Base-by-base conservation (phyloP, 306 rosid genomes). In the Fragaria nilgerrensis region DNA sequence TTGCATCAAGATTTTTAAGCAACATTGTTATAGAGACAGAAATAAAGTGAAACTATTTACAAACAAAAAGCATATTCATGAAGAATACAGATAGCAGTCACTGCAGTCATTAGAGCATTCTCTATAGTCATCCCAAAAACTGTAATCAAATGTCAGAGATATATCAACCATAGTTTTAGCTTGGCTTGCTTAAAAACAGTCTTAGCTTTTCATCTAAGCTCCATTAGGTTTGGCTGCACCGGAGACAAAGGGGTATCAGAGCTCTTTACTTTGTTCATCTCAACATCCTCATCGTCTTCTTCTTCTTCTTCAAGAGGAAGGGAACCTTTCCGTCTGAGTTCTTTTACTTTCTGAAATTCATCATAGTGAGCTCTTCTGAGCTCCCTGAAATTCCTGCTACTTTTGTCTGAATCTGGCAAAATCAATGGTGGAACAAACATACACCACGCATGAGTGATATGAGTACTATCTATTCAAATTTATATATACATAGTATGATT, bases 311-410 rank as follows among this genome's bases (percentile, higher is more conserved):
- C 91, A 19, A 72, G 93, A 5, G 73, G n/a, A 70, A 80, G 50
- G 25, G 96, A 85, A 49, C 89, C 93, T 22, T 83, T 86, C 62
- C 80, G 80, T 47, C 84, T 88, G 37, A 83, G 90, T 86, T 91
- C 98, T 87, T 77, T 90, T 44, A 91, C 93, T 87, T 88, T 93
- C 61, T 81, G 92, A 80, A 80, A 93, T 81, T 93, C 98, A 82
- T 93, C 89, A 58, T 93, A 93, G 81, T 93, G 98, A 80, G 93
- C 97, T 82, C 77, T 93, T 73, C 98, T 84, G 64, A 83, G 97
- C 85, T 91, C 92, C 83, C 83, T 89, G 63, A 93, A 93, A 49
- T 84, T 86, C 79, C 15, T 13, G 77, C 82, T 56, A 37, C 55
- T 87, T 83, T 80, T 88, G 41, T 86, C 97, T 78, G 90, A 84